phyloP scores from a whole-genome alignment of 352 stramenopile genomes.

The Phytophthora colocasiae region DNA sequence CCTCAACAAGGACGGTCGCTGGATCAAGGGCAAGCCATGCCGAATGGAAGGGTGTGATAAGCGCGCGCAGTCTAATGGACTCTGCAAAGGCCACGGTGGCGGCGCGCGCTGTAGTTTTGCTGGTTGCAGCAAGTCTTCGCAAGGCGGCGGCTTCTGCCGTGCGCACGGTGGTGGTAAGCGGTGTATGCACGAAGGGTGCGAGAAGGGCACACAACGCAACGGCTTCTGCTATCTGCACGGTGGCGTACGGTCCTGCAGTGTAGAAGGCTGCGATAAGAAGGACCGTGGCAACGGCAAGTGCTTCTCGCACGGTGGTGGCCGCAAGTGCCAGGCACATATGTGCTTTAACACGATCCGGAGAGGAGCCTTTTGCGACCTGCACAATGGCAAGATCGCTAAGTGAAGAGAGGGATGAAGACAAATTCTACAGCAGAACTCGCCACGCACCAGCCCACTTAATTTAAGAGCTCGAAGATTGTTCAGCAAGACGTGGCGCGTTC shows the following conservation, averaged over 20 bases:
- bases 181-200: conserved; percentile 74
- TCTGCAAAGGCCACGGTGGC: conserved; percentile 85
- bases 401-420: conserved; percentile 11
- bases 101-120: conserved; percentile 77
- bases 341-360: conserved; percentile 76
- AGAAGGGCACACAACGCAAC: conserved; percentile 83
- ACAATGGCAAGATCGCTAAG: conserved; percentile 44
- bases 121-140: conserved; percentile 80
- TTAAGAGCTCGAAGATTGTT: conserved; percentile 38
- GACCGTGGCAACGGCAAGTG: conserved; percentile 88
- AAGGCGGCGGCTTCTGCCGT: conserved; percentile 78
- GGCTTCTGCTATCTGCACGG: conserved; percentile 85
- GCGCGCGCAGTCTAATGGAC: conserved; percentile 78
- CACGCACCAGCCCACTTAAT: conserved; percentile 32
- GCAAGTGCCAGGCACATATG: conserved; percentile 68
- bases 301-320: conserved; percentile 78
- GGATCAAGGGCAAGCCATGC: conserved; percentile 89
- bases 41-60: conserved; percentile 78
- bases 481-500: conserved; percentile 29
- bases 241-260: conserved; percentile 72
- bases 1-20: conserved; percentile 88
- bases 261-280: conserved; percentile 81
- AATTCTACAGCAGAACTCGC: conserved; percentile 10
- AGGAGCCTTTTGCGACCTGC: conserved; percentile 64
- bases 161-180: conserved; percentile 85